Percentiles rank a stretch among this genome's conserved stretches.
phyloP scores from a whole-genome alignment of 2,329 filamentous ascomycete genomes.

The Dactylonectria estremocensis region DNA sequence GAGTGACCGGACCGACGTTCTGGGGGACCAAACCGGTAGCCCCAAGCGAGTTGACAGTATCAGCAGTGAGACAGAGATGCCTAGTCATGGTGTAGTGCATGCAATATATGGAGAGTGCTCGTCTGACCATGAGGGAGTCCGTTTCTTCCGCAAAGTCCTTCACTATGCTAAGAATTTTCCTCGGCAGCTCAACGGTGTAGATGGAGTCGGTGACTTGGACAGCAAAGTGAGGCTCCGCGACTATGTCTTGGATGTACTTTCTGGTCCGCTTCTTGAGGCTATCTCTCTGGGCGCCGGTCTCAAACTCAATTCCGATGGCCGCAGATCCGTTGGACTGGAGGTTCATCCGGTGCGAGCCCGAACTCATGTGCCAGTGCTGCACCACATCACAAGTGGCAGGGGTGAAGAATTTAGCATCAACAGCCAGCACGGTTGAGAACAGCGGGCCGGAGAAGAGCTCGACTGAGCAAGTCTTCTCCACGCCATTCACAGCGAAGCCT shows the following conservation, averaged over 20 bases:
- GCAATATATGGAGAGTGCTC: conserved; percentile 68
- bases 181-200: conserved; percentile 62
- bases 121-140: conserved; percentile 66
- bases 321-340: conserved; percentile 61
- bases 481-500: conserved; percentile 59
- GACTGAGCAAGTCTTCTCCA: conserved; percentile 59
- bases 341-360: conserved; percentile 55
- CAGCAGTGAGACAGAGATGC: conserved; percentile 66
- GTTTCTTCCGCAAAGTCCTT: conserved; percentile 64
- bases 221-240: conserved; percentile 64
- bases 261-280: conserved; percentile 63
- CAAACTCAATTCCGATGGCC: conserved; percentile 66
- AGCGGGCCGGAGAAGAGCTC: conserved; percentile 64
- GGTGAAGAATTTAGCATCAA: conserved; percentile 68
- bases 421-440: conserved; percentile 62
- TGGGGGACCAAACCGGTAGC: conserved; percentile 61
- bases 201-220: conserved; percentile 66
- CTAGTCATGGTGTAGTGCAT: conserved; percentile 72
- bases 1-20: conserved; percentile 62
- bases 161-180: conserved; percentile 63
- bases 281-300: conserved; percentile 59
- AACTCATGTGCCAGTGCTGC: conserved; percentile 66
- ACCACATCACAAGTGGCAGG: conserved; percentile 63
- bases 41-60: conserved; percentile 59
- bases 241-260: conserved; percentile 65